Evolutionary conservation across 192 early-diverging fungal genomes (phyloP), one percentile per base, ranked within the genome.

Genomic region (Chytriomyces confervae): DNA sequence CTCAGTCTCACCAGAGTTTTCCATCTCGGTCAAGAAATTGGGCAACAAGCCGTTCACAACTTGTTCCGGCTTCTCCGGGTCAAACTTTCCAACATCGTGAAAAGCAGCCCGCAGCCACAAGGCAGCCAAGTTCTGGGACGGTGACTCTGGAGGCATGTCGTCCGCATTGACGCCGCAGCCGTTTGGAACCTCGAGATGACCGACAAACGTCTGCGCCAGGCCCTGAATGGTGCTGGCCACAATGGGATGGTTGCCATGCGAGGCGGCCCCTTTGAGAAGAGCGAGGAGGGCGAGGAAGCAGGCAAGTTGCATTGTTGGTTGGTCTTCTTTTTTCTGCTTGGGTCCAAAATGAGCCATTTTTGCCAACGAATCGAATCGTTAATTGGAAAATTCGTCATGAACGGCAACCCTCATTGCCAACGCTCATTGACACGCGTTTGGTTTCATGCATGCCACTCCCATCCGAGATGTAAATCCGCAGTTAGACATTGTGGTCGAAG

Each of bases 51-150:
- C 78, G 27, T 70, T 68, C 0, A 79, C 43, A n/a, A 50, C 62
- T 11, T n/a, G 46, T 9, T 24, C 49, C 64, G 20, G 24, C 20
- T 18, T 50, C 3, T 47, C 63, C 7, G 75, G 75, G 61, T 77
- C 79, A n/a, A 20, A 69, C 43, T 80, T 79, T 13, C 61, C 82
- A 9, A 72, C 69, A 53, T 82, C 75, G 64, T 82, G 82, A 61
- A 83, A 83, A 5, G 66, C 69, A 5, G 79, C 80, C 7, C 82
- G 74, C 0, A 83, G 64, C 82, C 82, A 83, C 27, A 80, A 53
- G 18, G 80, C 80, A 23, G 82, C 82, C 66, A 83, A 10, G 47
- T 79, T 75, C 13, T 24, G 36, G 18, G 63, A 70, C 36, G 36
- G 36, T 36, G 36, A 36, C 36, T 36, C 36, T 36, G 36, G 36